Base-by-base conservation (phyloP, 768 basidiomycete genomes). In the Crepidotus variabilis region DNA sequence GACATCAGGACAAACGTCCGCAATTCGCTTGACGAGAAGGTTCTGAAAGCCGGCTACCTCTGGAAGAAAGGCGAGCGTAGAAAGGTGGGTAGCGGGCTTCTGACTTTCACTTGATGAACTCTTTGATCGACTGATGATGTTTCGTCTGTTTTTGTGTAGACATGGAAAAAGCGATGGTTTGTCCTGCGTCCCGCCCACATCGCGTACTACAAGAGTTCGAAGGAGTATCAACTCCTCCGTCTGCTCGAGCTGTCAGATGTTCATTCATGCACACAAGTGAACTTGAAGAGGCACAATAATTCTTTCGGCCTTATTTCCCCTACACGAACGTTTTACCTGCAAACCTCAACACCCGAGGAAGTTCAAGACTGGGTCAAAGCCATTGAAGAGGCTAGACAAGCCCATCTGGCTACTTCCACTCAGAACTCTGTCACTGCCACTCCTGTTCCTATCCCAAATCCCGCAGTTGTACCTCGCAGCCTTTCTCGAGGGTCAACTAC, bases 131-230 rank as follows among this genome's bases (percentile, higher is more conserved):
- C 28, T 39, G n/a, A 39, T 10, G 45, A 24, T 53, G 20, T 50
- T 50, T 54, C 1, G 8, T 48, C 24, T 4, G 28, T 28, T 28
- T 34, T 23, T 14, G 45, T 52, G n/a, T 66, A 96, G 94, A 94
- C 90, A 1, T 99, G 97, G 97, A 98, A 98, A 81, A 95, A 94
- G 73, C 84, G 95, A 20, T 98, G 96, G 96, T 98, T 98, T 64
- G 97, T 99, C 1, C 75, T 99, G 57, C 84, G 96, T 16, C 84
- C 92, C 0, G 90, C 89, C 2, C 93, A 97, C 71, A 75, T 99
- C 50, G 94, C 94, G 2, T 98, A 96, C 72, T 98, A 98, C 84
- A 98, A 98, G 78, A 93, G 84, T 49, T 87, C 90, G 32, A 90
- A 91, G 55, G 96, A 99, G 72, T 98, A 98, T 75, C 81, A 95